A percentile compares a stretch with the other conserved stretches of the same genome.
Evolutionary conservation across 1,139 yeast species (phyloP).

Genomic region (Kodamaea sp.): DNA sequence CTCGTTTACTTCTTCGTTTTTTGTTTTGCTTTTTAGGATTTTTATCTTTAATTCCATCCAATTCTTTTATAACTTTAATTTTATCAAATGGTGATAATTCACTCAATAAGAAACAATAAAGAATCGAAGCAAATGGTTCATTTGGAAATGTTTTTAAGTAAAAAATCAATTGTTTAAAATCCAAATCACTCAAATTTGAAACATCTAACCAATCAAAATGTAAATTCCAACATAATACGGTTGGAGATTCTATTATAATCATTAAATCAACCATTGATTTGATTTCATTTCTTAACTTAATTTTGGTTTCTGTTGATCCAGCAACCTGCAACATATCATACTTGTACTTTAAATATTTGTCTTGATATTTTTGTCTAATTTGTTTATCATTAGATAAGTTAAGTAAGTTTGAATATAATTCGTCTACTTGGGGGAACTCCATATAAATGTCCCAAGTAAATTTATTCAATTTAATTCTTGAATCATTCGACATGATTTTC

Average conservation of each 20-base stretch:
- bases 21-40: conserved; percentile 7
- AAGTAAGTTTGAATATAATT: conserved; percentile 53
- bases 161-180: conserved; percentile 41
- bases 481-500: conserved; percentile 29
- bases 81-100: conserved; percentile 61
- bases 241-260: conserved; percentile 57
- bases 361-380: conserved; percentile 57
- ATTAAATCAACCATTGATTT: conserved; percentile 65
- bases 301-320: conserved; percentile 33
- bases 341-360: conserved; percentile 53
- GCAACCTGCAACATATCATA: conserved; percentile 46
- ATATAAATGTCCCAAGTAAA: conserved; percentile 50
- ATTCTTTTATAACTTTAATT: conserved; percentile 17
- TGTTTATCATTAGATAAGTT: conserved; percentile 63
- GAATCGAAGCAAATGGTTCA: conserved; percentile 61
- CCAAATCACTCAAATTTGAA: conserved; percentile 44
- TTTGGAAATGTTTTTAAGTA: conserved; percentile 57
- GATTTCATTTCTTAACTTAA: conserved; percentile 37
- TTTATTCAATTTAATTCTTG: conserved; percentile 32
- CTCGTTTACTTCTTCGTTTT: conserved; percentile 3
- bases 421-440: conserved; percentile 45
- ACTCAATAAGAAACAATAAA: conserved; percentile 59
- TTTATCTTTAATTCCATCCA: conserved; percentile 6
- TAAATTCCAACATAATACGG: conserved; percentile 66
- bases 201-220: conserved; percentile 77